A percentile compares a stretch with the other conserved stretches of the same genome.
phyloP scores from a whole-genome alignment of 1,139 yeast species.

The Williopsis jadinii region DNA sequence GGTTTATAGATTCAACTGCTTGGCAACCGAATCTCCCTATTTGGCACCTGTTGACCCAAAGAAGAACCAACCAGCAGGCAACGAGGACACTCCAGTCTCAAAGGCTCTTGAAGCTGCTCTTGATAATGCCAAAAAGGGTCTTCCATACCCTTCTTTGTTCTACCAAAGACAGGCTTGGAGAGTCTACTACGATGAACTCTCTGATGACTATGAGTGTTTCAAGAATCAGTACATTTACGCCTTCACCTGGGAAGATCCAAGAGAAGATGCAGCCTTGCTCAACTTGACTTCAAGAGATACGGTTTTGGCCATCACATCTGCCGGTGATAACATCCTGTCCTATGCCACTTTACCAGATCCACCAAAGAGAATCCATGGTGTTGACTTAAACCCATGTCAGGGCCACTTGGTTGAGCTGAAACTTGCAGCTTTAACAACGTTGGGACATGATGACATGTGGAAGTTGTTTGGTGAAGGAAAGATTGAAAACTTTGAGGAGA shows the following conservation, averaged over 20 bases:
- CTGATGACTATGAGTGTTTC: slow-evolving; percentile 64
- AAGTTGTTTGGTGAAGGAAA: slow-evolving; percentile 69
- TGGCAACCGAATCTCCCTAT: slow-evolving; percentile 78
- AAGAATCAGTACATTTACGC: slow-evolving; percentile 76
- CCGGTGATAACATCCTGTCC: slow-evolving; percentile 74
- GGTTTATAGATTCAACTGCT: slow-evolving; percentile 57
- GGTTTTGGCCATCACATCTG: slow-evolving; percentile 77
- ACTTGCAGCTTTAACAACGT: slow-evolving; percentile 58
- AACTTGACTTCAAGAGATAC: slow-evolving; percentile 57
- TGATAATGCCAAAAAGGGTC: slow-evolving; percentile 49
- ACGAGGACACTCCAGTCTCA: slow-evolving; percentile 32
- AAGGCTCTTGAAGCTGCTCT: slow-evolving; percentile 78
- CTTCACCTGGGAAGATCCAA: slow-evolving; percentile 88
- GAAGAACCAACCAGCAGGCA: slow-evolving; percentile 17
- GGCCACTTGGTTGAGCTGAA: slow-evolving; percentile 74
- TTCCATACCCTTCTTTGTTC: slow-evolving; percentile 74
- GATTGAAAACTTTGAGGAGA: slow-evolving; percentile 41
- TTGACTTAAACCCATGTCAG: slow-evolving; percentile 78
- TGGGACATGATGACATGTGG: slow-evolving; percentile 62
- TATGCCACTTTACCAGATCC: slow-evolving; percentile 64
- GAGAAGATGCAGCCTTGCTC: slow-evolving; percentile 66
- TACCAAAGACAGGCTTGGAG: slow-evolving; percentile 74
- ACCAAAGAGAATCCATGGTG: slow-evolving; percentile 76
- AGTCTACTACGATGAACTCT: slow-evolving; percentile 69
- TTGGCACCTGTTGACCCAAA: slow-evolving; percentile 46